Conservation (phyloP, 768 basidiomycete genomes). For the Tulasnella sp. region DNA sequence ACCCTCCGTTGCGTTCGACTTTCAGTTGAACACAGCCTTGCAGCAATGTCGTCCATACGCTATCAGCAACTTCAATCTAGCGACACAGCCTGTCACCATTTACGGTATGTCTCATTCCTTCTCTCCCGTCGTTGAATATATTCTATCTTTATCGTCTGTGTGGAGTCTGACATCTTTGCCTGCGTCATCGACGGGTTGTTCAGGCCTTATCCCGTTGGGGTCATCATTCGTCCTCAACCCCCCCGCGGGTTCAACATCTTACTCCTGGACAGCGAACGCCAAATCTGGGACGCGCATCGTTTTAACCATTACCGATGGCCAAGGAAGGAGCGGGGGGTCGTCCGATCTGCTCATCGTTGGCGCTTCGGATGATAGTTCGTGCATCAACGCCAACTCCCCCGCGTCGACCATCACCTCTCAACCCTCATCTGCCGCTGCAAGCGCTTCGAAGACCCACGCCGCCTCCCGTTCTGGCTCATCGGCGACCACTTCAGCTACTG, state of each 20-base stretch:
- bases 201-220: conserved; percentile 20
- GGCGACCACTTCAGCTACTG: background rate
- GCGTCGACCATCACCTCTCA: conserved; percentile 4
- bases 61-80: conserved; percentile 11
- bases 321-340: conserved; percentile 16
- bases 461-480: background rate
- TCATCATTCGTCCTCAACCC: conserved; percentile 12
- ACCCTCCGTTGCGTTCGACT: conserved; percentile 2
- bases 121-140: background rate
- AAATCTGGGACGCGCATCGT: conserved; percentile 18
- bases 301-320: background rate
- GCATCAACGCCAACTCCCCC: conserved; percentile 17
- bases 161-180: background rate
- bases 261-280: conserved; percentile 16
- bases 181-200: background rate
- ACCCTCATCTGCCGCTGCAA: background rate
- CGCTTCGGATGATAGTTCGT: background rate
- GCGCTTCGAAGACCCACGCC: background rate
- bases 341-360: conserved; percentile 16
- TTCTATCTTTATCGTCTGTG: background rate
- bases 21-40: conserved; percentile 17
- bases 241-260: background rate
- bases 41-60: conserved; percentile 18
- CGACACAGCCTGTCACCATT: conserved; percentile 6
- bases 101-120: background rate